Conservation (phyloP, 306 rosid species). For the Prunus persica region Prunus_persica_NCBIv2 NC_034009.1:26609001-26609500, state of each 20-base stretch:
- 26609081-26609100: slow-evolving; percentile 66
- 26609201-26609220: slow-evolving; percentile 45
- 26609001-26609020: neutral
- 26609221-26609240: slow-evolving; percentile 32
- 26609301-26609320: slow-evolving; percentile 16
- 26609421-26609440: no score
- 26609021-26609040: slow-evolving; percentile 13
- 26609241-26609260: slow-evolving; percentile 34
- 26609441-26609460: no score
- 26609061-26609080: slow-evolving; percentile 98
- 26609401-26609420: no score
- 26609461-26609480: no score
- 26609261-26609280: slow-evolving; percentile 38
- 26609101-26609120: slow-evolving; percentile 39
- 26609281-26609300: slow-evolving; percentile 15
- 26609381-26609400: neutral
- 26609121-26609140: slow-evolving; percentile 19
- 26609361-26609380: neutral
- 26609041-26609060: slow-evolving; percentile 87
- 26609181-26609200: slow-evolving; percentile 33
- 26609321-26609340: slow-evolving; percentile 6
- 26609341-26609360: slow-evolving; percentile 1
- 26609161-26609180: slow-evolving; percentile 14
- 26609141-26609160: slow-evolving; percentile 20
- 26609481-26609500: no score